Percentiles rank a stretch among this genome's conserved stretches.
These are phyloP conservation scores for Teunomyces barrocoloradensis DNA, from an alignment of 805 yeast genomes.

Conservation along the genomic window DNA sequence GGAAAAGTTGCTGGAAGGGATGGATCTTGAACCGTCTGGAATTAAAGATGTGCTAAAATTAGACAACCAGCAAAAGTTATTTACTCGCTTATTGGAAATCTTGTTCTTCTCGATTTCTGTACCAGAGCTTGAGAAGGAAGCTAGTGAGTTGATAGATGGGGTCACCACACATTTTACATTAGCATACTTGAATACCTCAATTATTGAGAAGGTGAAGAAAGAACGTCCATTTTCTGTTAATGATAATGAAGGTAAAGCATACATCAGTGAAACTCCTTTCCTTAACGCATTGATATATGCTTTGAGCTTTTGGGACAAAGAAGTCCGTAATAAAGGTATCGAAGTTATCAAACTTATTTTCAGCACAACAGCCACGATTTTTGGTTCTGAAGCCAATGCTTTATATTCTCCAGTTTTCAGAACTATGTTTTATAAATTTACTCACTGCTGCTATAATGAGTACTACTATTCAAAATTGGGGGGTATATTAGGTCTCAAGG, in stretches of 20 bases:
- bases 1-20: conserved; percentile 31
- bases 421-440: conserved; percentile 72
- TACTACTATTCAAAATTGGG: conserved; percentile 83
- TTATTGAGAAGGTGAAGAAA: conserved; percentile 64
- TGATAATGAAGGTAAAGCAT: conserved; percentile 75
- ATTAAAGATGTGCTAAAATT: conserved; percentile 49
- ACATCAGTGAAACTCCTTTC: conserved; percentile 65
- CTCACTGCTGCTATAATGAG: conserved; percentile 91
- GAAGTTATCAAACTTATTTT: conserved; percentile 62
- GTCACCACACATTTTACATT: conserved; percentile 78
- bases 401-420: conserved; percentile 73
- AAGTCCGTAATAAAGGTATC: conserved; percentile 70
- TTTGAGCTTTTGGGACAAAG: conserved; percentile 68
- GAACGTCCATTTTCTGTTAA: conserved; percentile 69
- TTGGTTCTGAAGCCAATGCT: conserved; percentile 65
- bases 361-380: conserved; percentile 58
- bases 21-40: conserved; percentile 39
- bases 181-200: conserved; percentile 70
- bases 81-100: conserved; percentile 62
- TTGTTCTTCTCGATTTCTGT: conserved; percentile 75
- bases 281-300: conserved; percentile 77
- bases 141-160: conserved; percentile 57
- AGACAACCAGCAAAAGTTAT: conserved; percentile 61
- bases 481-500: conserved; percentile 79
- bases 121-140: conserved; percentile 68